These are phyloP conservation scores for Trichoderma oligosporum DNA, from an alignment of 2,329 filamentous ascomycete species.

Conservation along the genomic window DNA sequence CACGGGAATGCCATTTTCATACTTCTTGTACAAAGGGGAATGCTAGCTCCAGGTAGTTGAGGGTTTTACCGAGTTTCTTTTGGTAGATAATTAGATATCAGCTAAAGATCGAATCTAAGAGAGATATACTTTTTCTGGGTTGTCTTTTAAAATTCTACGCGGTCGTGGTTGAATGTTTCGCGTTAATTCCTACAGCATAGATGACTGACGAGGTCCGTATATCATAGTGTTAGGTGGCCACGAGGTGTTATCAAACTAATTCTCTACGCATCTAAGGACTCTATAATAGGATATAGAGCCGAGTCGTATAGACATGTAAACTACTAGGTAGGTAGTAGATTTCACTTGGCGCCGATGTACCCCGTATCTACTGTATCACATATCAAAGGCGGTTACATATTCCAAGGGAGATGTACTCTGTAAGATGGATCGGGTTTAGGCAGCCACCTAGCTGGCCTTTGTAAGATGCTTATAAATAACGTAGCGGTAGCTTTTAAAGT, in stretches of 20 bases:
- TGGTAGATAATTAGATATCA: conserved; percentile 20
- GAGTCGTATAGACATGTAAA: background rate
- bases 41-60: background rate
- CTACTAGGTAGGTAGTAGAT: background rate
- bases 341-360: conserved; percentile 23
- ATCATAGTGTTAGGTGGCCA: too few species aligned
- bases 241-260: background rate
- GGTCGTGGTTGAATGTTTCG: too few species aligned
- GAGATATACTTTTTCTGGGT: conserved; percentile 4
- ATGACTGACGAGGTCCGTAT: background rate
- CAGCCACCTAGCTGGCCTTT: background rate
- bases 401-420: background rate
- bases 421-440: background rate
- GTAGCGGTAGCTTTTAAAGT: too few species aligned
- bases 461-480: background rate
- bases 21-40: background rate
- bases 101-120: conserved; percentile 15
- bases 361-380: conserved; percentile 16
- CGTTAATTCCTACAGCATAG: background rate
- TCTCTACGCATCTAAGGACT: background rate
- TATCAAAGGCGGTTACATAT: background rate
- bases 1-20: background rate
- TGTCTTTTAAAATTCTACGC: too few species aligned
- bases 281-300: background rate
- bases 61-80: conserved; percentile 8